These are phyloP conservation scores for Cutaneotrichosporon dermatis DNA, from an alignment of 1,284 basidiomycete genomes.

Conservation along the genomic window DNA sequence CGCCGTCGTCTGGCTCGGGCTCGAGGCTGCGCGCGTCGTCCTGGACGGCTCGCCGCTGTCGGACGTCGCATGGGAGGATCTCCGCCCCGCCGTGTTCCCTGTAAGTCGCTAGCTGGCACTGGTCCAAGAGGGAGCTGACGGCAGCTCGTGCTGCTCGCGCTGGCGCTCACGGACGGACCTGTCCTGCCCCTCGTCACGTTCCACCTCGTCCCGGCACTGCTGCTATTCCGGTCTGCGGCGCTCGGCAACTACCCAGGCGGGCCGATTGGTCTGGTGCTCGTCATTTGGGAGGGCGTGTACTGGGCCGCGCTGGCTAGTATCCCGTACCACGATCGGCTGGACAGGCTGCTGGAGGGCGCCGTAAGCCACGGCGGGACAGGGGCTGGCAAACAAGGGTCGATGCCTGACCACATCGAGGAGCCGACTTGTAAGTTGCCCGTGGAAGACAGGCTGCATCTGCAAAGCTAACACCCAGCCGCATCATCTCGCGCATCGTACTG, in stretches of 20 bases:
- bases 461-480: conserved; percentile 24
- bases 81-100: conserved; percentile 30
- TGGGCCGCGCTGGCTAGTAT: conserved; percentile 42
- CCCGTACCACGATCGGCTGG: conserved; percentile 42
- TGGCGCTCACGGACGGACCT: conserved; percentile 30
- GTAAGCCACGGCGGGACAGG: conserved; percentile 31
- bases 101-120: conserved; percentile 19
- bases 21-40: conserved; percentile 19
- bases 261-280: conserved; percentile 28
- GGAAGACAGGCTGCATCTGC: background rate
- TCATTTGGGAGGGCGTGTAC: conserved; percentile 36
- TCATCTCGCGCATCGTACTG: conserved; percentile 47
- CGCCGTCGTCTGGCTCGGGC: conserved; percentile 23
- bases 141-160: conserved; percentile 5
- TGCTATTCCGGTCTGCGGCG: conserved; percentile 38
- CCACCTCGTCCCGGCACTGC: conserved; percentile 38
- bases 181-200: conserved; percentile 39
- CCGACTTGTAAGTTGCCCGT: conserved; percentile 18
- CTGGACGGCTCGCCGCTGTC: background rate
- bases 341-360: conserved; percentile 36
- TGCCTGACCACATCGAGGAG: conserved; percentile 37
- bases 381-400: conserved; percentile 22
- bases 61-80: conserved; percentile 7
- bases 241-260: conserved; percentile 19
- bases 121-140: background rate